Evolutionary conservation across 768 basidiomycete genomes (phyloP).

Genomic region (Melanogaster broomeanus): DNA sequence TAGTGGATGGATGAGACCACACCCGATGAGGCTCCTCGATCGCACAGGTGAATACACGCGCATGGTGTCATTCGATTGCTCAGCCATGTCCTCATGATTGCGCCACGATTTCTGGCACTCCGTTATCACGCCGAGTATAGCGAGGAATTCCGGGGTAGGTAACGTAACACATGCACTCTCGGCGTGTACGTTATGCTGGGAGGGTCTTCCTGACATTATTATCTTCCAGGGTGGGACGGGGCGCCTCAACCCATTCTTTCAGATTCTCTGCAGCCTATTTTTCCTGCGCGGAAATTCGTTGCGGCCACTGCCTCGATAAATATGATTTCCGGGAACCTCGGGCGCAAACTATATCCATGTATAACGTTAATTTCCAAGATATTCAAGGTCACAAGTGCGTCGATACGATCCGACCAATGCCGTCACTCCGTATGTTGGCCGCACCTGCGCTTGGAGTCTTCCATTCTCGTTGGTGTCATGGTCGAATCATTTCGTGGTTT

Average conservation of each 20-base stretch:
- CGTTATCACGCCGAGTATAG: background rate
- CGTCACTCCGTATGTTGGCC: conserved; percentile 11
- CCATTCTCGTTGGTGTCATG: background rate
- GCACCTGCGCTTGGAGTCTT: background rate
- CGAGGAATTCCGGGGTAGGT: background rate
- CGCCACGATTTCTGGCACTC: background rate
- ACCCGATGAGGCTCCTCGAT: too few relatives aligned
- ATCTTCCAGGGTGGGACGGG: background rate
- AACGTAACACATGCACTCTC: background rate
- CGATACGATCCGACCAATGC: conserved; percentile 22
- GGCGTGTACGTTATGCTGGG: background rate
- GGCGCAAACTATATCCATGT: conserved; percentile 18
- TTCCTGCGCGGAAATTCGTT: background rate
- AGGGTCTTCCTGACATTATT: background rate
- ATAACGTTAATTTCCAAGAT: conserved; percentile 1
- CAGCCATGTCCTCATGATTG: background rate
- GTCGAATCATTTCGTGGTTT: background rate
- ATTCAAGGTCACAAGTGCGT: background rate
- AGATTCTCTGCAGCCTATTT: conserved; percentile 11
- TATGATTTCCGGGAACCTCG: conserved; percentile 7
- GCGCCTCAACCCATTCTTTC: background rate
- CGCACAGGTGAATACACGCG: background rate
- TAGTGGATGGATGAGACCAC: background rate
- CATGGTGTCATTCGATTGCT: background rate
- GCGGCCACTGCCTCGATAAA: conserved; percentile 11